Evolutionary conservation across 2,329 filamentous ascomycete species (phyloP), one percentile per base, ranked within the genome.

Genomic region (Aureobasidium namibiae): DNA sequence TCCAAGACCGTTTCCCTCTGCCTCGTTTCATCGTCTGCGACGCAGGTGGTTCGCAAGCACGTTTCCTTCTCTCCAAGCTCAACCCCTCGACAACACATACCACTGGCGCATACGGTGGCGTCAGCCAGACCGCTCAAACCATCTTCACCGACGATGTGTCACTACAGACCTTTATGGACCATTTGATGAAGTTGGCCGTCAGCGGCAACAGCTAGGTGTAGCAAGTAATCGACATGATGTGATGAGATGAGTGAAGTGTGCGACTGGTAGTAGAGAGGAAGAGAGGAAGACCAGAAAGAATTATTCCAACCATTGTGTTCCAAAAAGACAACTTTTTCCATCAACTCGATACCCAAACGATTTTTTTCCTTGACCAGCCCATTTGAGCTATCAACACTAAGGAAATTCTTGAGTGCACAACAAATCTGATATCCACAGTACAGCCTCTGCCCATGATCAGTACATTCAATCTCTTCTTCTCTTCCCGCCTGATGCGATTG

Each of bases 71-170:
- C 45, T 95, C 91, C 41, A 99, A 99, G 78, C 84, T 99, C 61
- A 99, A 99, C 75, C 94, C 94, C 0, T 95, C 90, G 1, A 99
- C 94, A 4, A 99, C 94, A 14, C 94, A 99, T 73, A 96, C 94
- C 0, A 92, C 88, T 0, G 90, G 90, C 42, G 62, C 61, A 56
- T 88, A 89, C 13, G 94, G 94, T 59, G 92, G 91, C 62, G 89
- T 92, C 50, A 85, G 88, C 31, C 89, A 92, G 69, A 92, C 88
- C 48, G 92, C 92, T 9, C 94, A 99, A 75, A 99, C 94, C 5
- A 99, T 99, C 68, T 99, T 99, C 77, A 99, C 94, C 0, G 94
- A 99, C 69, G 94, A 99, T 73, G 94, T 99, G 58, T 96, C 91
- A 58, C 78, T 99, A 70, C 92, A 97, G 75, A 97, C 92, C 1